Base-by-base conservation (phyloP, 164 flowering plant genomes). In the Piper betle region DNA sequence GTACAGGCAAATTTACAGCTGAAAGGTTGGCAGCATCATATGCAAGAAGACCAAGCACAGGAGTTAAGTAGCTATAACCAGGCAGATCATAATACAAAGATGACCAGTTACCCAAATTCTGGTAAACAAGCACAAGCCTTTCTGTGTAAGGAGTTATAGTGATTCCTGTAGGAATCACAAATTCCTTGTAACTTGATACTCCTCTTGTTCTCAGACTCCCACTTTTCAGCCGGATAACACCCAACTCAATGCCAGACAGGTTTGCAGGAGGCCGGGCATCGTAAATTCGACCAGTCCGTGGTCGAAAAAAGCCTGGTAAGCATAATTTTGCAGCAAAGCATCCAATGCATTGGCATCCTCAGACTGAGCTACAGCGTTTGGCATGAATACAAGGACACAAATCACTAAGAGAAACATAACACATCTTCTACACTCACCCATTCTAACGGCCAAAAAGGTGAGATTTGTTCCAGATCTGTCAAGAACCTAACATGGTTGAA, bases 321-420 rank as follows among this genome's bases (percentile, higher is more conserved):
- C 96, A 71, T 87, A 84, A 57, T 82, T 90, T 66, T 93, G 97
- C 17, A 92, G 97, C 66, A 87, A 76, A 8, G 84, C 73, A 73
- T 92, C 98, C 0, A 87, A 71, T 54, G 68, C 62, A 3, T 71
- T 67, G 0, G 81, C 78, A n/a, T n/a, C n/a, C n/a, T n/a, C n/a
- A 3, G 79, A 64, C 64, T 82, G 85, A 64, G 80, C 79, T 53
- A 10, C 55, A 17, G 67, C 61, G 33, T 58, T 58, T 25, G 70
- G 58, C 25, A 66, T 67, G 53, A 68, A 69, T n/a, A 69, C 60
- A 69, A 39, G 65, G 69, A 59, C 39, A 70, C 64, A 19, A 63
- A 46, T 67, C 72, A 80, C 78, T 78, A 70, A 72, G 67, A 50
- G 37, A 48, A 33, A 18, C 20, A 48, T 18, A 52, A 52, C 43